These are phyloP conservation scores for Spinacia oleracea DNA, from an alignment of 179 eudicot species.

Conservation along the genomic window DNA sequence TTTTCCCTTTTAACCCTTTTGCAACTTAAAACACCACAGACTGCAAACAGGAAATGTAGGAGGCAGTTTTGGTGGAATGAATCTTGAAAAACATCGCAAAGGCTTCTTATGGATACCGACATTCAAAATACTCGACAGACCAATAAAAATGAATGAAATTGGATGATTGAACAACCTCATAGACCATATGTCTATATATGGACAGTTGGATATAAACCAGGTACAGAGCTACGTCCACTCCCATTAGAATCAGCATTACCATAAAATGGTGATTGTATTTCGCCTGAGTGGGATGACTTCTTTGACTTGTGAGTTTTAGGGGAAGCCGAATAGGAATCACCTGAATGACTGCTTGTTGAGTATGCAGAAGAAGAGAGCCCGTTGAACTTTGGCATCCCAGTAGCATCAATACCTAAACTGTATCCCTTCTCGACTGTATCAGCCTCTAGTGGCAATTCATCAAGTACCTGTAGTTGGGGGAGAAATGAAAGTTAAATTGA, in stretches of 20 bases:
- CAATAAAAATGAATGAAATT: constrained; percentile 20
- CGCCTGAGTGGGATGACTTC: constrained; percentile 86
- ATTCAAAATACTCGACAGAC: constrained; percentile 13
- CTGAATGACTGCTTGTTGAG: constrained; percentile 49
- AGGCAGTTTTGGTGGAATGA: not conserved
- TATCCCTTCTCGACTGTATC: constrained; percentile 85
- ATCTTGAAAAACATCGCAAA: constrained; percentile 1
- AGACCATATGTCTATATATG: constrained; percentile 28
- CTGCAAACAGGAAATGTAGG: constrained; percentile 4
- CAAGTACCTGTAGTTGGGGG: constrained; percentile 50
- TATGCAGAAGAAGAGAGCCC: constrained; percentile 76
- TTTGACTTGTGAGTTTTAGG: constrained; percentile 63
- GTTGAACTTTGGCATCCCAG: constrained; percentile 72
- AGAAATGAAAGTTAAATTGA: not conserved
- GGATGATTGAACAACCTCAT: not conserved
- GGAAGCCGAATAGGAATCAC: constrained; percentile 61
- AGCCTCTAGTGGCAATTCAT: constrained; percentile 85
- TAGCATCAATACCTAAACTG: constrained; percentile 57
- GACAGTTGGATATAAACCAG: constrained; percentile 57
- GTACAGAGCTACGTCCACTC: constrained; percentile 37
- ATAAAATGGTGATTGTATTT: constrained; percentile 61
- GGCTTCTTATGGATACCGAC: constrained; percentile 9
- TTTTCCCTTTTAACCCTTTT: not conserved
- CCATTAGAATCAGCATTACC: constrained; percentile 56
- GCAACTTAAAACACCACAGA: constrained; percentile 10